Evolutionary conservation across 208 protist species (phyloP), one percentile per base, ranked within the genome.

Genomic region (Porcisia hertigi): DNA sequence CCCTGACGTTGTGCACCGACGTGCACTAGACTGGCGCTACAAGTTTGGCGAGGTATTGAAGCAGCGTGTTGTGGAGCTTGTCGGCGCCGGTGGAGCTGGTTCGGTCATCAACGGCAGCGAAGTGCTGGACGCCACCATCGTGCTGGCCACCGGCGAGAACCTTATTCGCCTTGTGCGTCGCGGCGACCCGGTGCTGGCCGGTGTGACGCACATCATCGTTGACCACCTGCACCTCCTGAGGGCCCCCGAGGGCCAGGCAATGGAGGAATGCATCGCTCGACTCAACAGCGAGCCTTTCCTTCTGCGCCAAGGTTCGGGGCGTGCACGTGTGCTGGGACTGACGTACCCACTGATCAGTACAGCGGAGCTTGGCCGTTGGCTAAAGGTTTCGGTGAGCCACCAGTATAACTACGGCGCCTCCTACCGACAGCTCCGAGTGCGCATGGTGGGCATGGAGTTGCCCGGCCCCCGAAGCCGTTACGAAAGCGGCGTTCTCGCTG

Each of bases 191-290:
- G 80, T 77, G 57, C 71, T 97, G 57, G 53, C 77, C 55, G 83
- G 77, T 57, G 80, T 97, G 41, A 95, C 90, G 30, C 90, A 95
- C 81, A 86, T 97, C 65, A 80, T 96, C 53, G 89, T 85, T 8
- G 93, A 97, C 69, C 91, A 96, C 73, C 69, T 96, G 20, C 93
- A 97, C 79, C 84, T 96, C 34, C 69, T 97, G 25, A 90, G 93
- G 73, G 69, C 86, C 6, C 75, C 88, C n/a, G 90, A 96, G 72
- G 90, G 89, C 5, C 90, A 92, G 59, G 80, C 76, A 54, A 73
- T 95, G 78, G 93, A 97, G 88, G 88, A 96, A 77, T 97, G 91
- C 74, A 58, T 97, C n/a, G 83, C 93, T 36, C 87, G 91, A 20
- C 84, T 97, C 52, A 83, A 89, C 66, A 73, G 86, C 3, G 82